Base-by-base conservation (phyloP, 1,284 basidiomycete genomes). In the Rhodotorula sp. region DNA sequence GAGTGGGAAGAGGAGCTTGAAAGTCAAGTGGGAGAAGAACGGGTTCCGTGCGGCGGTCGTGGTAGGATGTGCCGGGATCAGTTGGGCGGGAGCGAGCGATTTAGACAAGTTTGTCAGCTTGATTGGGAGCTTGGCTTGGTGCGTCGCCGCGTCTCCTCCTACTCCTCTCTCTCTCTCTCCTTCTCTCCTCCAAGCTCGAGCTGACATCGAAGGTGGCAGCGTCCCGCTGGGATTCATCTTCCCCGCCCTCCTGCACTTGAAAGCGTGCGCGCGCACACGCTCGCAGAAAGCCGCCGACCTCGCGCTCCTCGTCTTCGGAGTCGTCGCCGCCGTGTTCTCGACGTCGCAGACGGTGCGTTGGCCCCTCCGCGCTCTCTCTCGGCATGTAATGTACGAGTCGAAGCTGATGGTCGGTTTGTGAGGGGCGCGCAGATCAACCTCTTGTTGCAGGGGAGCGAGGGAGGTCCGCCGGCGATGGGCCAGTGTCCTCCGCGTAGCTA, bases 101-200 rank as follows among this genome's bases (percentile, higher is more conserved):
- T 82, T 99, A 63, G 96, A 99, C 83, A 98, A 98, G 82, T 98
- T 98, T 79, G 95, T 99, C 22, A 74, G 72, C 22, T 87, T 99
- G 75, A 86, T 99, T 68, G 95, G 95, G 29, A 90, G 90, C 76
- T 91, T 96, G 77, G 94, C 94, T 66, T 98, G 94, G 92, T 93
- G 74, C 76, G 90, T 44, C 13, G 8, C 36, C 39, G 39, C 39
- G 5, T 17, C 19, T 84, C 46, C 20, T 7, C n/a, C 44, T 19
- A 24, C 58, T 20, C n/a, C 29, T 44, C 49, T 20, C 22, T 24
- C 49, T 29, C 15, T 5, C 22, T 15, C 27, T 29, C 10, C 78
- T 89, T 97, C 11, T 94, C 95, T 10, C 83, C 98, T 64, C 96
- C 93, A 81, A 96, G 91, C 71, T 73, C 71, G 64, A 77, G 76